These are phyloP conservation scores for Whalleya microplaca DNA, from an alignment of 2,329 filamentous ascomycete genomes.

Conservation along the genomic window DNA sequence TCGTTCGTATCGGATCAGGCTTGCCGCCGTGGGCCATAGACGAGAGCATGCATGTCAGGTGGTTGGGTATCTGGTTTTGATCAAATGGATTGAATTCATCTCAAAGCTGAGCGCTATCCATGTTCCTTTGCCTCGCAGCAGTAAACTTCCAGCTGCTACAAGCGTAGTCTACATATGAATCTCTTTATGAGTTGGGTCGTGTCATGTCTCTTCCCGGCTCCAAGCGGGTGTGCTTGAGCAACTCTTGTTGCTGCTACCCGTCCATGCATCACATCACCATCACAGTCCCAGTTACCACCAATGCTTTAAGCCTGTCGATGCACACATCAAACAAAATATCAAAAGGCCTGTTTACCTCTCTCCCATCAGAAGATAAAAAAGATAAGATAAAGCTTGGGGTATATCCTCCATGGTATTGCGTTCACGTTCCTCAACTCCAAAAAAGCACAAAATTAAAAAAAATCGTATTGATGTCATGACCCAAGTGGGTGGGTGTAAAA, in stretches of 20 bases:
- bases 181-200: neutral
- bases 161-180: neutral
- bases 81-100: neutral
- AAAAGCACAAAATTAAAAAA: slow-evolving; percentile 18
- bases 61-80: neutral
- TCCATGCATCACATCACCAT: neutral
- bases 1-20: no score
- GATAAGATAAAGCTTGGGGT: slow-evolving; percentile 31
- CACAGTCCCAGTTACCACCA: neutral
- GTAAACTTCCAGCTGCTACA: neutral
- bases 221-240: neutral
- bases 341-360: slow-evolving; percentile 2
- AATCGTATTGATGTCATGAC: slow-evolving; percentile 15
- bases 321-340: neutral
- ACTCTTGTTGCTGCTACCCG: neutral
- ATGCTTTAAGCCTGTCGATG: neutral
- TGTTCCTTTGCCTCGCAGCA: neutral
- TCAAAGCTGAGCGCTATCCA: neutral
- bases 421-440: slow-evolving; percentile 31
- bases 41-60: no score
- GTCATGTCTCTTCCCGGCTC: neutral
- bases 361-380: slow-evolving; percentile 12
- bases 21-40: no score
- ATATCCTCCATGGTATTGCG: slow-evolving; percentile 35
- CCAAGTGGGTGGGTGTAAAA: neutral